Percentiles rank a stretch among this genome's conserved stretches.
Evolutionary conservation across 116 monocot species (phyloP).

Genomic region (Iris pallida): DNA sequence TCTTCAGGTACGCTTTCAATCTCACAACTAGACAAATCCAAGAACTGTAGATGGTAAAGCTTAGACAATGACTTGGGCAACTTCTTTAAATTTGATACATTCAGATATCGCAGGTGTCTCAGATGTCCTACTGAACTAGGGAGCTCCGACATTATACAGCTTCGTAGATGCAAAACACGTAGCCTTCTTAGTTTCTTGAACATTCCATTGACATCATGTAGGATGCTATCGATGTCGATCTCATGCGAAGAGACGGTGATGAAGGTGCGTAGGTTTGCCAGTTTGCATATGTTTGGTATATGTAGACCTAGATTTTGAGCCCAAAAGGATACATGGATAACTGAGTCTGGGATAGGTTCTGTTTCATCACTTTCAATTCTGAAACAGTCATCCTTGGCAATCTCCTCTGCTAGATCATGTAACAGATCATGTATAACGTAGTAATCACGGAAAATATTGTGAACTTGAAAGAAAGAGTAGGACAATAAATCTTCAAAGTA

Average conservation of each 20-base stretch:
- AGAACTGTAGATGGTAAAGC: conserved; percentile 17
- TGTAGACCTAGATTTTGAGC: not conserved
- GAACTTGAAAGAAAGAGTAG: not conserved
- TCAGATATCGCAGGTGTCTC: conserved; percentile 23
- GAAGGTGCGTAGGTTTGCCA: conserved; percentile 1
- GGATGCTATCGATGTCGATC: not conserved
- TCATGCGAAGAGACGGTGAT: not conserved
- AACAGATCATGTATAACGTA: conserved; percentile 20
- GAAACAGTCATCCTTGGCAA: conserved; percentile 4
- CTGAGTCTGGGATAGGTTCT: not conserved
- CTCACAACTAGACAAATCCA: not conserved
- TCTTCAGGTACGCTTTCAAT: not conserved
- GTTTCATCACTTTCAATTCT: not conserved
- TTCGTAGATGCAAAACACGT: not conserved
- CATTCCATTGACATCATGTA: not conserved
- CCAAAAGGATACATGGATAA: conserved; percentile 7
- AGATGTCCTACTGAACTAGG: conserved; percentile 9
- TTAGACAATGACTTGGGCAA: conserved; percentile 9
- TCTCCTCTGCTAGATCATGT: conserved; percentile 23
- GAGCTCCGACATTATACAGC: conserved; percentile 4
- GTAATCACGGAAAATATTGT: not conserved
- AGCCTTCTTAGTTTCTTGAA: not conserved
- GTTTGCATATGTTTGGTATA: not conserved
- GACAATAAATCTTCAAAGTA: conserved; percentile 7
- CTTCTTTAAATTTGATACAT: not conserved